Evolutionary conservation across 2,329 filamentous ascomycete species (phyloP).

Genomic region (Elsinoe fawcettii): DNA sequence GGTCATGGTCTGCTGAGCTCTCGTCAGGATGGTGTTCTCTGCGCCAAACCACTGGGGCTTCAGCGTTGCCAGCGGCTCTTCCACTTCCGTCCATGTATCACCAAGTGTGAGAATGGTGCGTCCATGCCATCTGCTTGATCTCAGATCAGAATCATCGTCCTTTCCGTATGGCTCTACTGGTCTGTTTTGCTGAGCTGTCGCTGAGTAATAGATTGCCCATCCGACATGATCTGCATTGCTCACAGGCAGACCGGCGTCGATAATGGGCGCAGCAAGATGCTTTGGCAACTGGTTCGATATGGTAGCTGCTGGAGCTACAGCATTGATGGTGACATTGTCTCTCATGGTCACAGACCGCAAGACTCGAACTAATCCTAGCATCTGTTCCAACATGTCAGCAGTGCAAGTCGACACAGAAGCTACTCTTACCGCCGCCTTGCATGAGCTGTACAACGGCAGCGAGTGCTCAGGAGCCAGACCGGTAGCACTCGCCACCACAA

Average conservation of each 20-base stretch:
- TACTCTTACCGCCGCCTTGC: constrained; percentile 21
- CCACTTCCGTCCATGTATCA: constrained; percentile 32
- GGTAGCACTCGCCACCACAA: constrained; percentile 34
- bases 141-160: constrained; percentile 22
- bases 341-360: constrained; percentile 25
- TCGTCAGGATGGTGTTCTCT: constrained; percentile 25
- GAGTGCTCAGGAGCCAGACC: constrained; percentile 33
- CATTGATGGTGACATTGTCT: constrained; percentile 33
- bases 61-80: constrained; percentile 22
- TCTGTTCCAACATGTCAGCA: constrained; percentile 16
- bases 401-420: background rate
- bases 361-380: constrained; percentile 30
- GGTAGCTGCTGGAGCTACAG: constrained; percentile 33
- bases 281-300: constrained; percentile 27
- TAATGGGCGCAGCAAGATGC: constrained; percentile 29
- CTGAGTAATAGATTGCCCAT: constrained; percentile 33
- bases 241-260: constrained; percentile 28
- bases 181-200: constrained; percentile 28
- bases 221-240: constrained; percentile 31
- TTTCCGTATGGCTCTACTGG: constrained; percentile 33
- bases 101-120: constrained; percentile 31
- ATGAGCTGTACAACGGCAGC: constrained; percentile 30
- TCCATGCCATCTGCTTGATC: constrained; percentile 30
- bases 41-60: constrained; percentile 29
- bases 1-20: constrained; percentile 28